Evolutionary conservation across 805 yeast genomes (phyloP), one percentile per base, ranked within the genome.

Genomic region (Metschnikowia colocasiae): DNA sequence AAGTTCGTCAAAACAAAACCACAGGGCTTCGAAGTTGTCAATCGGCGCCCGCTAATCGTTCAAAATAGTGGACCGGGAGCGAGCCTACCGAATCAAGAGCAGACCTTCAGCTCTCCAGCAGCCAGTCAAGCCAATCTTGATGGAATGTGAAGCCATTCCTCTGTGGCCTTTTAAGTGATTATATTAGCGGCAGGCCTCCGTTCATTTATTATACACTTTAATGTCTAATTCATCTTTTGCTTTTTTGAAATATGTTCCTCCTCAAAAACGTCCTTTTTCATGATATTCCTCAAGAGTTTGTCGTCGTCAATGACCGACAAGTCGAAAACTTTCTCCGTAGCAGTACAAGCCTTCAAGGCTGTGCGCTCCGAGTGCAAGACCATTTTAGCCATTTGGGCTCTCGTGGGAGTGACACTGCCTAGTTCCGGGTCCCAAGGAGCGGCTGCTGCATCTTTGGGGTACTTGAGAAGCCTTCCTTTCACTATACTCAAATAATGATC

Each of bases 281-380:
- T 51, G 22, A 85, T 75, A 57, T 82, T 82, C 46, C 79, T 73
- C 39, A 82, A 61, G 37, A 85, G 60, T 59, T 82, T 83, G 1
- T 71, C 78, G 64, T 85, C 90, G 5, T 76, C 79, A 29, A 85
- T 76, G 26, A 76, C 50, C 43, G 63, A 65, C 52, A 70, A 78
- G 18, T 57, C 59, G 16, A 68, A 65, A 0, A 63, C 61, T 32
- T 58, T 51, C 1, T 62, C 62, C 1, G 59, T 46, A 23, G 66
- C 63, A 31, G 62, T 49, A 54, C 82, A 71, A 38, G 62, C 64
- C 43, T 64, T 63, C 19, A 86, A 61, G 2, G 87, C 74, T 13
- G 64, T 58, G 38, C 73, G 71, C 59, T 86, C 95, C 23, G 82
- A 75, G 43, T 68, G 69, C 26, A 84, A 59, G 0, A 85, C 85